Evolutionary conservation across 1,284 basidiomycete genomes (phyloP).

Genomic region (Mycocalia duriaeana): DNA sequence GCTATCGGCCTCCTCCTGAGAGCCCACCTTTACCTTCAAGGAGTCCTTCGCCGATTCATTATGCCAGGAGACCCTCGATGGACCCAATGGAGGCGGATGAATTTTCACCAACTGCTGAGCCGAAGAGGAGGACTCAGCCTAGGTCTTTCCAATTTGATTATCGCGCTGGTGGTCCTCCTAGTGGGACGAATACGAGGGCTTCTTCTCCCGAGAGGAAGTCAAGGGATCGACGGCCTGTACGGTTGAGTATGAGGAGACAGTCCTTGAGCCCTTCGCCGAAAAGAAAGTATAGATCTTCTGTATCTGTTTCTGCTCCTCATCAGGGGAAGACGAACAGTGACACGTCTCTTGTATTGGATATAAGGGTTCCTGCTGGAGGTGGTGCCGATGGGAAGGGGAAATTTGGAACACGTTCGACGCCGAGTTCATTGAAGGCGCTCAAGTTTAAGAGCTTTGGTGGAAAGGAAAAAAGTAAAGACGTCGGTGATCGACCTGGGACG

Average conservation of each 20-base stretch:
- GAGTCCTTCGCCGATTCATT: constrained; percentile 9
- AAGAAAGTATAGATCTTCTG: background rate
- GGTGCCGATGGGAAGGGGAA: too few species aligned
- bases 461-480: background rate
- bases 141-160: constrained; percentile 12
- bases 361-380: background rate
- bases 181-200: constrained; percentile 7
- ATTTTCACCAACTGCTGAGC: background rate
- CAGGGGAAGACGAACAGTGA: background rate
- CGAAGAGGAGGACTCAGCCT: constrained; percentile 7
- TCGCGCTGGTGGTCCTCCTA: background rate
- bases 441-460: too few species aligned
- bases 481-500: background rate
- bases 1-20: constrained; percentile 11
- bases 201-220: constrained; percentile 19
- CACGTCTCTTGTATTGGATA: background rate
- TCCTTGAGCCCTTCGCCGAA: background rate
- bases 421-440: too few species aligned
- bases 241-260: too few species aligned
- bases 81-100: background rate
- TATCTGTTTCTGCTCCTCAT: background rate
- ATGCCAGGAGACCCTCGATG: constrained; percentile 6
- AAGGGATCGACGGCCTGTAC: constrained; percentile 6
- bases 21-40: constrained; percentile 2
- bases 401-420: background rate